phyloP scores from a whole-genome alignment of 805 yeast genomes.

The Wickerhamomyces subpelliculosus region DNA sequence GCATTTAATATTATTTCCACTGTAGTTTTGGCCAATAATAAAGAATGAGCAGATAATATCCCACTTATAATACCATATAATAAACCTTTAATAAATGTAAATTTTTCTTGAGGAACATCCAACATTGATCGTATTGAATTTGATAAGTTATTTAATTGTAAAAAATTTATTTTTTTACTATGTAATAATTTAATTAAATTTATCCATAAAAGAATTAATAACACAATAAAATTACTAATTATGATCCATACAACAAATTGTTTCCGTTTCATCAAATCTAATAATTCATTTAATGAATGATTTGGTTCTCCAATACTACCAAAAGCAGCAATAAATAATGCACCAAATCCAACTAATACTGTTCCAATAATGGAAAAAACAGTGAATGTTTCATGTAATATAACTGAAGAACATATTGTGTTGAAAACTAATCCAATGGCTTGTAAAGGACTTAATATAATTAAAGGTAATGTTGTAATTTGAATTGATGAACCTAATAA shows the following conservation, averaged over 20 bases:
- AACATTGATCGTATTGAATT: slow-evolving; percentile 1
- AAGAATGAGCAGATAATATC: slow-evolving; percentile 75
- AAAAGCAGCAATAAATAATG: slow-evolving; percentile 67
- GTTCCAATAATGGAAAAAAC: slow-evolving; percentile 56
- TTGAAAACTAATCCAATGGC: slow-evolving; percentile 87
- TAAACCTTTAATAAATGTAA: slow-evolving; percentile 43
- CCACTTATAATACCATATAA: slow-evolving; percentile 68
- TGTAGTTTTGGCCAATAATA: slow-evolving; percentile 77
- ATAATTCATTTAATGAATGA: slow-evolving; percentile 41
- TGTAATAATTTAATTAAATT: slow-evolving; percentile 9
- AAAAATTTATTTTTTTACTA: background rate
- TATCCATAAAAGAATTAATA: slow-evolving; percentile 24
- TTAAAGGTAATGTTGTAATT: slow-evolving; percentile 75
- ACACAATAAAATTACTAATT: slow-evolving; percentile 26
- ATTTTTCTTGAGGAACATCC: slow-evolving; percentile 5
- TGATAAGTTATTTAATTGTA: background rate
- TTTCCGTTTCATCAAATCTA: slow-evolving; percentile 31
- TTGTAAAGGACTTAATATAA: slow-evolving; percentile 74
- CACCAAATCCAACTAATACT: slow-evolving; percentile 60
- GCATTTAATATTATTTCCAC: slow-evolving; percentile 58
- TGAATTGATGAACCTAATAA: slow-evolving; percentile 78
- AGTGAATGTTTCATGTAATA: slow-evolving; percentile 66
- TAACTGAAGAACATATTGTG: slow-evolving; percentile 59
- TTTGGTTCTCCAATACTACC: slow-evolving; percentile 55
- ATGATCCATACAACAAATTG: slow-evolving; percentile 55